phyloP scores from a whole-genome alignment of 257 asterid species.

The Nyctanthes arbortristis region DNA sequence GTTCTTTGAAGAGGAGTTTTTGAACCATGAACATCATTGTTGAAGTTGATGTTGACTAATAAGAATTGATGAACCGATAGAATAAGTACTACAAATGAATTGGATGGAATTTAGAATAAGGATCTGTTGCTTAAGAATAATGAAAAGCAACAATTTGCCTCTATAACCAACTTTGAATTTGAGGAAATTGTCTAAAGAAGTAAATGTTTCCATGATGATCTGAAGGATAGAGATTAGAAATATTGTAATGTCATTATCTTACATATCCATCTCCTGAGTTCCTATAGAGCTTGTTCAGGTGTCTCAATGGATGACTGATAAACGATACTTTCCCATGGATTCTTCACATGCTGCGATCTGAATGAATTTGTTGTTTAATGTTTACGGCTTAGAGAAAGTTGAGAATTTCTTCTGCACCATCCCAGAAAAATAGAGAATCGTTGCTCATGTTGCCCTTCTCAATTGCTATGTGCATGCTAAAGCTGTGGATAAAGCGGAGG shows the following conservation, averaged over 20 bases:
- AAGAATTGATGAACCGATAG: not conserved
- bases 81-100: not conserved
- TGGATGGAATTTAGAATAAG: not conserved
- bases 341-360: constrained; percentile 43
- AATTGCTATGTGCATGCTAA: constrained; percentile 58
- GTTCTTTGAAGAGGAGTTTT: not conserved
- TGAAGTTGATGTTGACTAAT: not conserved
- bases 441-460: constrained; percentile 51
- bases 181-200: not conserved
- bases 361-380: constrained; percentile 45
- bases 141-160: not conserved
- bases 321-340: constrained; percentile 27
- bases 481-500: constrained; percentile 66
- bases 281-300: constrained; percentile 38
- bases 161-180: not conserved
- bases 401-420: constrained; percentile 51
- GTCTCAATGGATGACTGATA: constrained; percentile 75
- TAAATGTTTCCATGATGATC: not conserved
- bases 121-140: not conserved
- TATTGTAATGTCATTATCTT: not conserved
- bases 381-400: constrained; percentile 51
- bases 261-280: not conserved
- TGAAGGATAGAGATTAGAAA: not conserved
- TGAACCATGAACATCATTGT: not conserved
- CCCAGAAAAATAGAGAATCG: constrained; percentile 36